Conservation (phyloP, 371 early-diverging fungal species). For the Funneliformis caledonium region DNA sequence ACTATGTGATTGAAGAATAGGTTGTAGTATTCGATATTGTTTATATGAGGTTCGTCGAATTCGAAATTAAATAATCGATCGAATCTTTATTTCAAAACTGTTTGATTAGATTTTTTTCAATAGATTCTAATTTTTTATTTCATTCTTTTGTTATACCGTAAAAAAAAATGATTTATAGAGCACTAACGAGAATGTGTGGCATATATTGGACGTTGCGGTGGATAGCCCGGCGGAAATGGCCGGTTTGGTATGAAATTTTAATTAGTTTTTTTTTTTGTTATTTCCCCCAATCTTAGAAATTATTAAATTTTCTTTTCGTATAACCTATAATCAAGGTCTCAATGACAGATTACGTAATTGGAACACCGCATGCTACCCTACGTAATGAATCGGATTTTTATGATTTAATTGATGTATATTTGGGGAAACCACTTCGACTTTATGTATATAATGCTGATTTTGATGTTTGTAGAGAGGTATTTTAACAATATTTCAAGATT, state of each 20-base stretch:
- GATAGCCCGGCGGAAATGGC: slow-evolving; percentile 73
- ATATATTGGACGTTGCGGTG: slow-evolving; percentile 63
- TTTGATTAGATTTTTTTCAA: not conserved
- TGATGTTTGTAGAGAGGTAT: slow-evolving; percentile 70
- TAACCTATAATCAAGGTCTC: slow-evolving; percentile 42
- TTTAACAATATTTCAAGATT: not conserved
- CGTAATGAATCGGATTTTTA: slow-evolving; percentile 68
- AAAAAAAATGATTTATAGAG: not conserved
- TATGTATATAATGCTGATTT: slow-evolving; percentile 68
- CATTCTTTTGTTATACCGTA: no score
- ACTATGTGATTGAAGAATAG: slow-evolving; percentile 44
- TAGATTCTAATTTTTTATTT: not conserved
- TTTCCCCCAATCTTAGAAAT: not conserved
- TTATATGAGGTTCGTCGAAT: slow-evolving; percentile 54
- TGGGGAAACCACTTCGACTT: slow-evolving; percentile 61
- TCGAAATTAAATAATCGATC: no score
- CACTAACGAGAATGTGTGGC: slow-evolving; percentile 72
- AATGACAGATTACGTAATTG: slow-evolving; percentile 69
- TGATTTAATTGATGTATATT: slow-evolving; percentile 57
- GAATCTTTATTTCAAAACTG: not conserved
- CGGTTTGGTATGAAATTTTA: slow-evolving; percentile 50
- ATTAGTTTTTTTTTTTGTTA: not conserved
- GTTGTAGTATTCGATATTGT: slow-evolving; percentile 78
- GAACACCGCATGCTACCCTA: slow-evolving; percentile 61
- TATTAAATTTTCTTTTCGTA: not conserved